These are phyloP conservation scores for Naganishia vaughanmartiniae DNA, from an alignment of 768 basidiomycete genomes.

Conservation along the genomic window DNA sequence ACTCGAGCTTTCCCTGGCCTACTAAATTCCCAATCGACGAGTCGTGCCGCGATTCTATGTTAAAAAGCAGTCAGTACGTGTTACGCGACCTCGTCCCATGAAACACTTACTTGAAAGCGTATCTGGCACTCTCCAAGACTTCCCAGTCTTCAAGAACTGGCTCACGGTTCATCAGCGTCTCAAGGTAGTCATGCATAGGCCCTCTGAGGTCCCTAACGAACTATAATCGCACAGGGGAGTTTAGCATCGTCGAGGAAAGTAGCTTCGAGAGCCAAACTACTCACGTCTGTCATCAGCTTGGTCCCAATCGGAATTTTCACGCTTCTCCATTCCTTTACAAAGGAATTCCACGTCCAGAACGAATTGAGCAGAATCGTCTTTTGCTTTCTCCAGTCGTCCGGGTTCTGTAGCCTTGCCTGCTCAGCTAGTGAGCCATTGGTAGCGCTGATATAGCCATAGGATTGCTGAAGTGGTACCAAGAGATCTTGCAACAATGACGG, in stretches of 20 bases:
- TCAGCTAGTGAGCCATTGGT: conserved; percentile 8
- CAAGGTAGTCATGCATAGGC: conserved; percentile 31
- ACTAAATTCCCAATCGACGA: conserved; percentile 34
- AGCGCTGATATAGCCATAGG: conserved; percentile 35
- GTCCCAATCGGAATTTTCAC: conserved; percentile 46
- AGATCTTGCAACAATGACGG: conserved; percentile 45
- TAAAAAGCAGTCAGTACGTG: not conserved
- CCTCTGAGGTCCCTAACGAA: conserved; percentile 24
- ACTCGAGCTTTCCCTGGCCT: conserved; percentile 25
- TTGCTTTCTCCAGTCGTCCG: conserved; percentile 26
- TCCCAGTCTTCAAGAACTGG: conserved; percentile 33
- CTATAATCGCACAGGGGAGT: not conserved
- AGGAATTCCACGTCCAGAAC: conserved; percentile 50
- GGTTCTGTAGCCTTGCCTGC: not conserved
- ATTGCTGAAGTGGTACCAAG: conserved; percentile 43
- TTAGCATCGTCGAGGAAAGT: not conserved
- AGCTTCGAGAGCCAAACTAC: not conserved
- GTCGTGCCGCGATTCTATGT: conserved; percentile 29
- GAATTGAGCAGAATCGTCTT: conserved; percentile 46
- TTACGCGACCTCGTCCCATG: not conserved
- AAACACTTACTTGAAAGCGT: conserved; percentile 31
- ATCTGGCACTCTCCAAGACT: conserved; percentile 30
- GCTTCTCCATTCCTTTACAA: conserved; percentile 49
- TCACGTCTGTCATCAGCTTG: conserved; percentile 42
- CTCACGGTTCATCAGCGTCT: conserved; percentile 27